These are phyloP conservation scores for Fusarium sp. DNA, from an alignment of 2,329 filamentous ascomycete species.

Conservation along the genomic window DNA sequence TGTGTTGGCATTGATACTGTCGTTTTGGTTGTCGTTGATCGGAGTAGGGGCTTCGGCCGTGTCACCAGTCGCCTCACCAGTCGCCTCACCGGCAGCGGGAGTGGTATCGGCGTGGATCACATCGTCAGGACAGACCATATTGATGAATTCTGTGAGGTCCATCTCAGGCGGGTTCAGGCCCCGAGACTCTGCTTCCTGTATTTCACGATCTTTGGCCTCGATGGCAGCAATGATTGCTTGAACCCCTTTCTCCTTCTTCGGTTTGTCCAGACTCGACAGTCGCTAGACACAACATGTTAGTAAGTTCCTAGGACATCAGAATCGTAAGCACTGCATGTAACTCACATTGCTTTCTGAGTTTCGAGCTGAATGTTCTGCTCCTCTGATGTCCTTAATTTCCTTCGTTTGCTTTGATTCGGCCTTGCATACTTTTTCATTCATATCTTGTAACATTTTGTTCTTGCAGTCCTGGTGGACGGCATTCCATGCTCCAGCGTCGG, in stretches of 20 bases:
- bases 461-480: slow-evolving; percentile 27
- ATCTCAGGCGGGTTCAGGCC: neutral
- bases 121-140: neutral
- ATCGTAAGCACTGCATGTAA: neutral
- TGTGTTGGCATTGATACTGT: neutral
- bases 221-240: neutral
- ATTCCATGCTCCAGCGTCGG: slow-evolving; percentile 35
- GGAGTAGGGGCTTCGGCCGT: neutral
- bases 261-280: neutral
- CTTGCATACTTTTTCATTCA: slow-evolving; percentile 9
- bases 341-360: slow-evolving; percentile 9
- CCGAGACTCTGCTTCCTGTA: neutral
- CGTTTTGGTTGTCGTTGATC: neutral
- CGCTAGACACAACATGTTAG: slow-evolving; percentile 2
- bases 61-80: neutral
- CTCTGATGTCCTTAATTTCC: neutral
- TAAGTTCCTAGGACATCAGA: neutral
- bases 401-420: neutral
- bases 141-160: neutral
- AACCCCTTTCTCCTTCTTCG: neutral
- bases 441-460: slow-evolving; percentile 30
- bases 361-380: neutral
- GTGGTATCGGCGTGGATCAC: neutral
- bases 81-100: neutral
- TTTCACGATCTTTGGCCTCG: slow-evolving; percentile 18